Evolutionary conservation across 352 stramenopile species (phyloP).

Genomic region (Pythium brachiatum): DNA sequence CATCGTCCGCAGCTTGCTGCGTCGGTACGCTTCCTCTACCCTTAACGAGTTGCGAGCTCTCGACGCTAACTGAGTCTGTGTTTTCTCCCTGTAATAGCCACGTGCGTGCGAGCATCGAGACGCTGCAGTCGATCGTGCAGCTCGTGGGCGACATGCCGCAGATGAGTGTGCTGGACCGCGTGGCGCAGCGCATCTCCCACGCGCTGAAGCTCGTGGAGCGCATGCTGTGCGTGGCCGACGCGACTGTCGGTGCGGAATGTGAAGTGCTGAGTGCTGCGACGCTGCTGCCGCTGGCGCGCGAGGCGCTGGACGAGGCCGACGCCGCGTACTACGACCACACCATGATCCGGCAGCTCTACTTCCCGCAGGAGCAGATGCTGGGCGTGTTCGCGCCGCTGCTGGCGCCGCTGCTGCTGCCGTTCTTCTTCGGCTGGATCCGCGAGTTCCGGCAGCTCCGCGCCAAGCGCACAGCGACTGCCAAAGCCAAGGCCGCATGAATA

Average conservation of each 20-base stretch:
- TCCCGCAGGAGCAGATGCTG: constrained; percentile 35
- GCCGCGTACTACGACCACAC: constrained; percentile 37
- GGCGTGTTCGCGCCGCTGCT: constrained; percentile 31
- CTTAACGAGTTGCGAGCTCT: background rate
- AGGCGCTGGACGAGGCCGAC: constrained; percentile 27
- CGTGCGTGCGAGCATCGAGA: constrained; percentile 54
- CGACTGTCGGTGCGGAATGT: background rate
- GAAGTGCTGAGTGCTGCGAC: background rate
- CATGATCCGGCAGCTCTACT: constrained; percentile 38
- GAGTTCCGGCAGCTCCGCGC: constrained; percentile 26
- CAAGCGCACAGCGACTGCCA: constrained; percentile 18
- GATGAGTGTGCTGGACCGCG: constrained; percentile 66
- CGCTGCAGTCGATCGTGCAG: constrained; percentile 67
- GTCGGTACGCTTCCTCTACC: constrained; percentile 26
- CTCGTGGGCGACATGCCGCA: constrained; percentile 69
- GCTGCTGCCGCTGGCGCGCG: constrained; percentile 15
- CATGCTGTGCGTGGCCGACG: constrained; percentile 34
- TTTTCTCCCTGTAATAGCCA: constrained; percentile 30
- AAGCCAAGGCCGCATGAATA: background rate
- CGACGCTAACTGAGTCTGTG: background rate
- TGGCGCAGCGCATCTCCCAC: constrained; percentile 51
- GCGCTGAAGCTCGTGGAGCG: constrained; percentile 50
- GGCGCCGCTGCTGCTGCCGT: constrained; percentile 29
- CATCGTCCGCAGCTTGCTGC: constrained; percentile 43
- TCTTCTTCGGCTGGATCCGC: constrained; percentile 31